Percentiles rank a stretch among this genome's conserved stretches.
phyloP scores from a whole-genome alignment of 306 rosid species.

The Pyrus communis region DNA sequence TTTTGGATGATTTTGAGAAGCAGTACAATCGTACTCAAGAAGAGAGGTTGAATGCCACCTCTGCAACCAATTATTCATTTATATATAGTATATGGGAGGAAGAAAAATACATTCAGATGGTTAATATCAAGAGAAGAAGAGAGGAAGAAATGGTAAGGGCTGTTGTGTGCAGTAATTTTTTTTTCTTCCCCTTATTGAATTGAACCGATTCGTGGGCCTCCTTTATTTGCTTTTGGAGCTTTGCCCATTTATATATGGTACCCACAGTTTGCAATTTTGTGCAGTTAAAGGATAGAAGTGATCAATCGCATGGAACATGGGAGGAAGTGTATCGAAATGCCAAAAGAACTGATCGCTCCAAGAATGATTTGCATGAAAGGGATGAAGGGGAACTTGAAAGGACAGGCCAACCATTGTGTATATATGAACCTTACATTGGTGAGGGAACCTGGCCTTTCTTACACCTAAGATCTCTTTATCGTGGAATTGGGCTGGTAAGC shows the following conservation, averaged over 20 bases:
- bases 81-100: slow-evolving; percentile 89
- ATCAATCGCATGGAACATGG: slow-evolving; percentile 84
- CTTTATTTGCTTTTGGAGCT: not conserved
- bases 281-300: slow-evolving; percentile 85
- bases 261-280: slow-evolving; percentile 18
- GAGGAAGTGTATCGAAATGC: slow-evolving; percentile 87
- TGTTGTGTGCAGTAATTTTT: slow-evolving; percentile 5
- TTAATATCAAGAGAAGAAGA: slow-evolving; percentile 45
- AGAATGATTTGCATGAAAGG: slow-evolving; percentile 89
- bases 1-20: slow-evolving; percentile 61
- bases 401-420: slow-evolving; percentile 84
- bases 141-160: slow-evolving; percentile 86
- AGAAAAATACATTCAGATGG: slow-evolving; percentile 47
- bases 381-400: slow-evolving; percentile 94
- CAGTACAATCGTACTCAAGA: slow-evolving; percentile 55
- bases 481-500: slow-evolving; percentile 89
- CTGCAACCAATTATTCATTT: slow-evolving; percentile 43
- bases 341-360: slow-evolving; percentile 65
- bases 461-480: slow-evolving; percentile 69
- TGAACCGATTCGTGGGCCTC: not conserved
- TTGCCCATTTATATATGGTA: not conserved
- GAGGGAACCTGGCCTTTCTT: slow-evolving; percentile 96
- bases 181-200: not conserved
- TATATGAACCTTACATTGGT: slow-evolving; percentile 92
- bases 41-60: slow-evolving; percentile 19